phyloP scores from a whole-genome alignment of 2,329 filamentous ascomycete genomes.

The Diaporthe sp. region DNA sequence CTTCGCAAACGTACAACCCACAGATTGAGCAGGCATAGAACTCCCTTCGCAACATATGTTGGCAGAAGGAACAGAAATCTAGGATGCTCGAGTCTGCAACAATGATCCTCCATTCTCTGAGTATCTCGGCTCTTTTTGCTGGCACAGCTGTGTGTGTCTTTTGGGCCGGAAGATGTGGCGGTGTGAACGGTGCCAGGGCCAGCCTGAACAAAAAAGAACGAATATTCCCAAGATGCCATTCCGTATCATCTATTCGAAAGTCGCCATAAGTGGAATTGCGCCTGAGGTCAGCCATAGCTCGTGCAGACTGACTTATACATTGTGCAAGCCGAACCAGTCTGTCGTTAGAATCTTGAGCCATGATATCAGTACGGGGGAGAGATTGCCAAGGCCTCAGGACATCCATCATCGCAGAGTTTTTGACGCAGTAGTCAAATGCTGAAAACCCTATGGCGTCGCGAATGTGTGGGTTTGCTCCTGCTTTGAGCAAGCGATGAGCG shows the following conservation, averaged over 20 bases:
- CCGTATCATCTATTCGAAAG: accelerated
- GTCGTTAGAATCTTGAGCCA: neutral
- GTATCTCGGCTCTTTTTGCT: neutral
- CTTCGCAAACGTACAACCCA: neutral
- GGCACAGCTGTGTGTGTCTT: neutral
- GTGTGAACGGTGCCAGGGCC: neutral
- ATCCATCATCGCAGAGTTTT: neutral
- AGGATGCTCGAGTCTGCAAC: accelerated
- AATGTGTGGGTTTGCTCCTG: neutral
- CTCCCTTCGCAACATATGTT: neutral
- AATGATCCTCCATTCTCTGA: neutral
- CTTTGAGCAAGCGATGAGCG: neutral
- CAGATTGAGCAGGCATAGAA: neutral
- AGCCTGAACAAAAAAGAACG: neutral
- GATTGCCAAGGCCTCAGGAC: neutral
- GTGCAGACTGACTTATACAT: neutral
- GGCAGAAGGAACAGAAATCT: neutral
- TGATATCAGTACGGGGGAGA: accelerated
- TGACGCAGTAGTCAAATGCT: neutral
- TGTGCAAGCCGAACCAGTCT: neutral
- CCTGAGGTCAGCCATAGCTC: neutral
- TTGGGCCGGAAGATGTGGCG: neutral
- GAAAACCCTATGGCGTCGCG: neutral
- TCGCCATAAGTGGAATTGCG: neutral
- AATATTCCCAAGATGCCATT: neutral